Base-by-base conservation (phyloP, 257 asterid species). In the Nicotiana undulata region DNA sequence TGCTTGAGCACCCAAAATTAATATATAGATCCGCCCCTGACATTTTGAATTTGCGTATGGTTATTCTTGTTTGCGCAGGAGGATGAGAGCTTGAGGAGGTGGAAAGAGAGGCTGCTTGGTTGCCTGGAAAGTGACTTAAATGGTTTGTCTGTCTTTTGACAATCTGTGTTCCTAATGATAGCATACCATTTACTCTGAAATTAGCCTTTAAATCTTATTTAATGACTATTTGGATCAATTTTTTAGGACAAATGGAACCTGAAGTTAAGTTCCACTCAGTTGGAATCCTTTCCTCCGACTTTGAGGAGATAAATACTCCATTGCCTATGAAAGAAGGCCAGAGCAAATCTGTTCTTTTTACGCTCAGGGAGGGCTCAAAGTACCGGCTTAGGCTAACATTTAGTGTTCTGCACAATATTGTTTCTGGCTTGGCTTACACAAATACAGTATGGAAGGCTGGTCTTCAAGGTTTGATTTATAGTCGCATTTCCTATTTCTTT, bases 81-180 rank as follows among this genome's bases (percentile, higher is more conserved):
- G 82, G 97, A 92, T 83, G 97, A 90, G 83, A 92, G 94, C 85
- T 87, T 92, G 75, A 88, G 91, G 72, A 92, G 92, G 87, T 92
- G 97, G 97, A 92, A 92, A 85, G 96, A 90, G 87, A 89, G 91
- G 89, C 91, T 92, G 55, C 96, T 92, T 40, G 97, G 97, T 74
- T 89, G 97, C 85, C 82, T 92, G 52, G 97, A 92, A 84, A 92
- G 89, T 20, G 91, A 89, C 79, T 83, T 92, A 58, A 86, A 88
- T 83, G 96, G 97, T 91, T 87, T 53, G 89, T 86, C 15, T 75
- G 53, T 70, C 53, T 9, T 24, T 28, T 34, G 32, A 7, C 34
- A 18, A 31, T 40, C 44, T 28, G 34, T 46, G 59, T 72, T 44
- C 81, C 68, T 59, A 44, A 77, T 3, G 10, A 9, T 46, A 1